Base-by-base conservation (phyloP, 2,329 filamentous ascomycete species). In the Cadophora sp. region DNA sequence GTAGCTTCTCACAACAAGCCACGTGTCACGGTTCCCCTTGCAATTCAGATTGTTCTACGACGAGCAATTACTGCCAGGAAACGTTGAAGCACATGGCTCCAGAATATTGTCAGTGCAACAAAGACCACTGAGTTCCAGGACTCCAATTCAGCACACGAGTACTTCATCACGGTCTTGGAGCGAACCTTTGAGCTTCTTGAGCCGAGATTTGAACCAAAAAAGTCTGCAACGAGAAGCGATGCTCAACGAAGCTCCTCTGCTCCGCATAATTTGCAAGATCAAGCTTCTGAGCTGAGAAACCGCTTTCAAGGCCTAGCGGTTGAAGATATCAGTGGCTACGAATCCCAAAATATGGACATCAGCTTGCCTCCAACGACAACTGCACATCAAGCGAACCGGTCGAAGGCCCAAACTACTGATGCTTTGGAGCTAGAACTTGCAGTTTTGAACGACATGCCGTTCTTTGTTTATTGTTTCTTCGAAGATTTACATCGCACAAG, bases 251-350 rank as follows among this genome's bases (percentile, higher is more conserved):
- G 27, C 27, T 30, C 27, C 6, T 30, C 27, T 6, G 6, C 27
- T 3, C 27, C 27, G 27, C 27, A 30, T 6, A 30, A 3, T 6
- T 6, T 6, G 6, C 27, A 30, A 30, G 27, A 30, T 45, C 48
- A 24, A 13, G 41, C 9, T 18, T 14, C 30, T 4, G 24, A 61
- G 18, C 4, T n/a, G 8, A 36, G 13, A 4, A 61, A 50, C 18
- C 59, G n/a, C 41, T 61, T 61, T 39, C 22, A 50, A 11, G 47
- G 7, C 7, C 18, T 61, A 14, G 59, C 50, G 7, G 24, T 61
- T 11, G 14, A 61, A 8, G 59, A 61, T 0, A 61, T 61, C 30
- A 39, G 47, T 24, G 16, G 50, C 18, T 14, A n/a, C 18, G 16
- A 24, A 6, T 50, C 27, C 14, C 27, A 61, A 13, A 13, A 41